Percentiles rank a stretch among this genome's conserved stretches.
Conservation (phyloP, 2,329 filamentous ascomycete species). For the Blastomyces silverae region DNA sequence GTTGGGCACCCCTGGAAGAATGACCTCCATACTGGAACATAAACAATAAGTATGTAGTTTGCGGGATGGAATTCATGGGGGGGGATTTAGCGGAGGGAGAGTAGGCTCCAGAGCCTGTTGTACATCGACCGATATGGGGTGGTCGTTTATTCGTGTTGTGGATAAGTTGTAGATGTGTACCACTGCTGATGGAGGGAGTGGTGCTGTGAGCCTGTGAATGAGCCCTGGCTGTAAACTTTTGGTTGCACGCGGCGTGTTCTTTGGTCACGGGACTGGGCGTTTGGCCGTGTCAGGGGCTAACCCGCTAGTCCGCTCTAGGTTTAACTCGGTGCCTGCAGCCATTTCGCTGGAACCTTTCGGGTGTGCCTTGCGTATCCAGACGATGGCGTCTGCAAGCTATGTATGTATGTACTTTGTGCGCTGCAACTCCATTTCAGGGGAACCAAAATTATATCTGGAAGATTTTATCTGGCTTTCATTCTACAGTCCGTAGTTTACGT, state of each 20-base stretch:
- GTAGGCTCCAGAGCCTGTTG: conserved; percentile 14
- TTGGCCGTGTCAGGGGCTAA: conserved; percentile 11
- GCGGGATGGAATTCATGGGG: conserved; percentile 31
- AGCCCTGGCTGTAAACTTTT: conserved; percentile 16
- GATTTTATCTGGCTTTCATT: neutral
- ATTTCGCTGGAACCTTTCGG: neutral
- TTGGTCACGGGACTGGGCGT: conserved; percentile 18
- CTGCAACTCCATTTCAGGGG: neutral
- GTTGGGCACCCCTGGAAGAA: conserved; percentile 23
- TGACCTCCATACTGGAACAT: conserved; percentile 22
- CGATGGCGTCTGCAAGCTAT: neutral
- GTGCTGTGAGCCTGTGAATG: neutral
- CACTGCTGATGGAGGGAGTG: conserved; percentile 4
- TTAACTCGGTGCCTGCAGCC: neutral
- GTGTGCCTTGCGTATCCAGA: neutral
- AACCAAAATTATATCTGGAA: neutral
- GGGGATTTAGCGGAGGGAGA: conserved; percentile 18
- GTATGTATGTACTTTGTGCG: too few species aligned
- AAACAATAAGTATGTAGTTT: conserved; percentile 22
- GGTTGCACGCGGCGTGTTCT: conserved; percentile 22
- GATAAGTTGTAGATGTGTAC: conserved; percentile 7
- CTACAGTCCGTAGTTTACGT: neutral
- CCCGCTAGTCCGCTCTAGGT: neutral
- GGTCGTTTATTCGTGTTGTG: conserved; percentile 16
- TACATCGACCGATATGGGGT: conserved; percentile 21